Percentiles rank a stretch among this genome's conserved stretches.
These are phyloP conservation scores for Fistulinella cinereoalba DNA, from an alignment of 1,284 basidiomycete species.

Conservation along the genomic window DNA sequence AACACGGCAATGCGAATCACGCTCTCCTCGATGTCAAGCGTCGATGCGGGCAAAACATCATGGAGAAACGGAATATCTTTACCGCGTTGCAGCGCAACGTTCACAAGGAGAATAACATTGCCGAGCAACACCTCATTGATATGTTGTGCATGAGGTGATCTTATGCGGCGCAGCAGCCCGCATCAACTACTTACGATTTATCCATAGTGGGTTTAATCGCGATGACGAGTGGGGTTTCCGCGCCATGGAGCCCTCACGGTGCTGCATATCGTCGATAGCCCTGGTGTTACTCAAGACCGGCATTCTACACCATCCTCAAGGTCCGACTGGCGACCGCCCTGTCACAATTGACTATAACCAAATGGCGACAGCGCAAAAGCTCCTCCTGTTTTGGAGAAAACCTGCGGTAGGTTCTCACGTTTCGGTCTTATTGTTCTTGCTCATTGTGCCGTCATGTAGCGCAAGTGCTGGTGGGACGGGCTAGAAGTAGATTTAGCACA, in stretches of 20 bases:
- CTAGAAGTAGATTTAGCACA: constrained; percentile 82
- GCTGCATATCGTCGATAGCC: constrained; percentile 97
- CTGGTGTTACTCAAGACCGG: constrained; percentile 97
- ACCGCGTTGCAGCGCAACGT: constrained; percentile 98
- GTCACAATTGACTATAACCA: constrained; percentile 86
- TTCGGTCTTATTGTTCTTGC: background rate
- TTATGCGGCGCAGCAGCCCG: background rate
- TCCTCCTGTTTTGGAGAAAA: constrained; percentile 98
- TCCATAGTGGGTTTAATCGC: constrained; percentile 85
- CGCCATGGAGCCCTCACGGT: constrained; percentile 91
- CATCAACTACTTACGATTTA: constrained; percentile 24
- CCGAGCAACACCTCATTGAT: constrained; percentile 98
- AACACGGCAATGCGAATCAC: constrained; percentile 75
- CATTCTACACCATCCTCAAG: constrained; percentile 69
- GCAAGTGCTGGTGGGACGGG: constrained; percentile 99
- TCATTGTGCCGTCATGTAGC: constrained; percentile 42
- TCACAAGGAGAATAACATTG: constrained; percentile 98
- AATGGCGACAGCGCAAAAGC: constrained; percentile 96
- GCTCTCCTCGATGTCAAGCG: constrained; percentile 75
- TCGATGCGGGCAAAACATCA: constrained; percentile 82
- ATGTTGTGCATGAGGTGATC: constrained; percentile 98
- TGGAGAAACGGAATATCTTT: constrained; percentile 92
- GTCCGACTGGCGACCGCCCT: constrained; percentile 53
- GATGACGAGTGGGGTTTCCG: constrained; percentile 98
- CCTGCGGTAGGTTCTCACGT: constrained; percentile 66